phyloP scores from a whole-genome alignment of 768 basidiomycete genomes.

The Mycena rosella region DNA sequence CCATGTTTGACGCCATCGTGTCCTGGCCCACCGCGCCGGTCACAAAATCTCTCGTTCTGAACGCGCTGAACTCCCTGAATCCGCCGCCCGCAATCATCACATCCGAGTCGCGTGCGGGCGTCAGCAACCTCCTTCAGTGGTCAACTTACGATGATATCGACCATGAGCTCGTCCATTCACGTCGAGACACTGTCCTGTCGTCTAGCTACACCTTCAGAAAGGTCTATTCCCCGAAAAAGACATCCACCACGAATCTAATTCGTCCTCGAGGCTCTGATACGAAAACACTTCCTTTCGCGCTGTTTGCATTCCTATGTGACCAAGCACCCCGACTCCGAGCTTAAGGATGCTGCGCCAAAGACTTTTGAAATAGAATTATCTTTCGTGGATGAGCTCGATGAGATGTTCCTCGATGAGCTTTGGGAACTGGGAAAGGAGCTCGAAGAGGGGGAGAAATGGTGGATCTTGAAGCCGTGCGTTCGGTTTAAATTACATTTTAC shows the following conservation, averaged over 20 bases:
- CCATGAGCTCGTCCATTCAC: constrained; percentile 74
- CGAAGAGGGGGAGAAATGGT: constrained; percentile 74
- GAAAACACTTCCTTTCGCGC: constrained; percentile 91
- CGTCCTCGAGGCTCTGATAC: constrained; percentile 72
- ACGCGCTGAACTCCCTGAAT: constrained; percentile 50
- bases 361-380: constrained; percentile 91
- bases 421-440: constrained; percentile 84
- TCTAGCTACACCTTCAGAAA: constrained; percentile 93
- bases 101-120: constrained; percentile 26
- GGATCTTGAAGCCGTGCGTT: constrained; percentile 90
- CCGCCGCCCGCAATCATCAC: constrained; percentile 39
- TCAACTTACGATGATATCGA: constrained; percentile 90
- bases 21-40: constrained; percentile 66
- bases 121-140: constrained; percentile 77
- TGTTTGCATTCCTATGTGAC: constrained; percentile 65
- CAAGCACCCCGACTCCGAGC: constrained; percentile 74
- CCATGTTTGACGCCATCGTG: constrained; percentile 44
- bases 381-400: constrained; percentile 94
- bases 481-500: constrained; percentile 8
- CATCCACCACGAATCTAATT: constrained; percentile 11
- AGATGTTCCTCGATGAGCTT: constrained; percentile 92
- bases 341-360: constrained; percentile 70
- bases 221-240: constrained; percentile 15
- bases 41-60: constrained; percentile 58
- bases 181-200: constrained; percentile 67